phyloP scores from a whole-genome alignment of 441 rosid species.

The Raphanus hybrid region DNA sequence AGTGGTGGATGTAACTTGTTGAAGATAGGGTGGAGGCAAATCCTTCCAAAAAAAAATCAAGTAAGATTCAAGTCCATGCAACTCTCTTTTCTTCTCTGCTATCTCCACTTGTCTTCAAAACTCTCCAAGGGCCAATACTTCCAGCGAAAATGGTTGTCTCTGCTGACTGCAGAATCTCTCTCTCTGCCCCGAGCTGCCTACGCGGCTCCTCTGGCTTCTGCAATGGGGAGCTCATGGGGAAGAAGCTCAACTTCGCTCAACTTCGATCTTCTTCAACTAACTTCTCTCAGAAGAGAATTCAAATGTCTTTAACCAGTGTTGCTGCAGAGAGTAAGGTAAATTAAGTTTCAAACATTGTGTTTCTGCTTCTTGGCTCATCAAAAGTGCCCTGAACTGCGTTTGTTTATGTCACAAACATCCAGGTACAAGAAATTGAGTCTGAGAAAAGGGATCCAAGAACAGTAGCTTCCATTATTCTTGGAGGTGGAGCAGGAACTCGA shows the following conservation, averaged over 20 bases:
- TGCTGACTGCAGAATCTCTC: slow-evolving; percentile 62
- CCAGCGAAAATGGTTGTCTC: slow-evolving; percentile 55
- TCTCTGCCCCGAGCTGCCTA: slow-evolving; percentile 53
- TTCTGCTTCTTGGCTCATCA: slow-evolving; percentile 10
- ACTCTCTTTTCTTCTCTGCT: slow-evolving; percentile 21
- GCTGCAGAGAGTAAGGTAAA: slow-evolving; percentile 33
- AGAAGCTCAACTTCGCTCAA: slow-evolving; percentile 50
- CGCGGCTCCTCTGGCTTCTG: slow-evolving; percentile 48
- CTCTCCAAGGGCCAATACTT: slow-evolving; percentile 37
- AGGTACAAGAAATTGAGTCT: slow-evolving; percentile 73
- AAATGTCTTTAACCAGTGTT: slow-evolving; percentile 38
- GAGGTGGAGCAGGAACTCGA: slow-evolving; percentile 97
- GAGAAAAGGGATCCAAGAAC: slow-evolving; percentile 75
- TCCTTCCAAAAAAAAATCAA: slow-evolving; percentile 45
- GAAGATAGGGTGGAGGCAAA: slow-evolving; percentile 71
- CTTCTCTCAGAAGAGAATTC: slow-evolving; percentile 33
- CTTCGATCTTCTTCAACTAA: slow-evolving; percentile 29
- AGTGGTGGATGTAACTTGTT: slow-evolving; percentile 64
- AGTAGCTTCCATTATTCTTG: slow-evolving; percentile 81
- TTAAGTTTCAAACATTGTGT: neutral
- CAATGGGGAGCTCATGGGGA: slow-evolving; percentile 82
- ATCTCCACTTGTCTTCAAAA: slow-evolving; percentile 28
- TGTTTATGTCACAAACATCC: slow-evolving; percentile 12
- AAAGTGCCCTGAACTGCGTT: neutral
- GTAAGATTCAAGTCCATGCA: slow-evolving; percentile 16